Base-by-base conservation (phyloP, 768 basidiomycete genomes). In the Xerocomellus chrysenteron region DNA sequence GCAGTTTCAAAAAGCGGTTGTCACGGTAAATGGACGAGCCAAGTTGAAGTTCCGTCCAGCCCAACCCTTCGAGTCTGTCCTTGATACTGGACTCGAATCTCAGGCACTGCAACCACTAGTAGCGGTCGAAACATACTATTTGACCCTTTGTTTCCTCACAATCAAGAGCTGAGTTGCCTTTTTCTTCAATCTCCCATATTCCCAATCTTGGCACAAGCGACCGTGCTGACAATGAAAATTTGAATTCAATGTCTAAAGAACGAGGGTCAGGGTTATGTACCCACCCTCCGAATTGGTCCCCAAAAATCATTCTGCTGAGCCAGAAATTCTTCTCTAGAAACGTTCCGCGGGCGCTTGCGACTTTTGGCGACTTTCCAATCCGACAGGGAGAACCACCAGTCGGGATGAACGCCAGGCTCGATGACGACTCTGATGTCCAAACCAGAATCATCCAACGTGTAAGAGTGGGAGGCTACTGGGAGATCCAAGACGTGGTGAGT, bases 161-260 rank as follows among this genome's bases (percentile, higher is more conserved):
- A 2, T 13, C n/a, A 21, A n/a, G 45, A 56, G 54, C 5, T 26
- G 50, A 11, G 8, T n/a, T 21, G 47, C 62, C 32, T 33, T 47
- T 50, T n/a, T n/a, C 9, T 5, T 0, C 33, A 60, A 30, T 26
- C 17, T 28, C 12, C 0, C 3, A 24, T 1, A 2, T 12, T 63
- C 47, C 62, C 54, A 64, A 10, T 26, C 12, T 28, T 1, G 19
- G 17, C 57, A 60, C 6, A 21, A 10, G 6, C 0, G 17, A 19
- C 57, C 62, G 40, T 64, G 50, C 62, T 64, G 40, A n/a, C 11
- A 19, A 28, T n/a, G 21, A 16, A 21, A 21, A 30, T 3, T 32
- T 32, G 32, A 8, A n/a, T 26, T 41, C 17, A 24, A 44, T 2
- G 14, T 19, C 24, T 21, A 17, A 24, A 19, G 13, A 21, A 45